These are phyloP conservation scores for Peronospora destructor DNA, from an alignment of 352 stramenopile genomes.

Conservation along the genomic window DNA sequence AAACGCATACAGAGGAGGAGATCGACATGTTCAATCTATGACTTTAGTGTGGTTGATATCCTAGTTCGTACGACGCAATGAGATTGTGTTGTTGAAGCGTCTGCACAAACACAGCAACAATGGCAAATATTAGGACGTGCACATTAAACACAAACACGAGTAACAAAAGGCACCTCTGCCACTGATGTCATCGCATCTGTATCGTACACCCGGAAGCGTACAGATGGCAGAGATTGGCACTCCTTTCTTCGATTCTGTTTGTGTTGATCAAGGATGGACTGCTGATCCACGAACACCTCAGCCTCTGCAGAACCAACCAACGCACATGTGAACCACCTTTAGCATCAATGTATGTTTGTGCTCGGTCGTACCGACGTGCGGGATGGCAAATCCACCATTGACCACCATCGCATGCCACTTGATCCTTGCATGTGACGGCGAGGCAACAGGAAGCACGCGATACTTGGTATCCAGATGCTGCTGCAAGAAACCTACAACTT, in stretches of 20 bases:
- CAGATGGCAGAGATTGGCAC: conserved; percentile 1
- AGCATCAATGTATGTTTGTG: neutral
- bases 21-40: conserved; percentile 1
- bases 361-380: conserved; percentile 41
- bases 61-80: conserved; percentile 25
- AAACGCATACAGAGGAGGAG: neutral
- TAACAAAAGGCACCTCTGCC: conserved; percentile 27
- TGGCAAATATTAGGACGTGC: neutral
- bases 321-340: neutral
- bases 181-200: conserved; percentile 31
- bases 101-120: conserved; percentile 11
- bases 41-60: conserved; percentile 14
- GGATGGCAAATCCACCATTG: conserved; percentile 41
- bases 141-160: neutral
- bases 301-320: conserved; percentile 27
- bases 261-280: conserved; percentile 21
- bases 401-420: conserved; percentile 45
- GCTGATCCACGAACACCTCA: conserved; percentile 43
- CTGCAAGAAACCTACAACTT: conserved; percentile 35
- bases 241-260: conserved; percentile 14
- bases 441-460: conserved; percentile 41
- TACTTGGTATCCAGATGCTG: conserved; percentile 41
- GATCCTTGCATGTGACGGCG: conserved; percentile 8
- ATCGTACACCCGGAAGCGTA: conserved; percentile 43
- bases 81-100: conserved; percentile 29